Percentiles rank a stretch among this genome's conserved stretches.
Evolutionary conservation across 305 asterid genomes (phyloP).

Genomic region (Fraxinus angustifolia): DNA sequence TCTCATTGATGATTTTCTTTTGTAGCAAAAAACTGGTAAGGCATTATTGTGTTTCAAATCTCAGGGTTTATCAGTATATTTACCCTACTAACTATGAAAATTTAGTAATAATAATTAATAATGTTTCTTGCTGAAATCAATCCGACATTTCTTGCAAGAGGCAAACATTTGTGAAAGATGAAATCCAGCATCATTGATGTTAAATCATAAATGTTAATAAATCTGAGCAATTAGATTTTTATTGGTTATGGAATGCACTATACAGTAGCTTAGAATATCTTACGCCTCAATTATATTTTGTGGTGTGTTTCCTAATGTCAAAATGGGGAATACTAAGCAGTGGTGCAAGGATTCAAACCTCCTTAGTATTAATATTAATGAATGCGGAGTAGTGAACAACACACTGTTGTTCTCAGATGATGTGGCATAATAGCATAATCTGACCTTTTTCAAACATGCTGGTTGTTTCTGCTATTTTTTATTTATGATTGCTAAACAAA

Average conservation of each 20-base stretch:
- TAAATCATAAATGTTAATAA: neutral
- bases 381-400: neutral
- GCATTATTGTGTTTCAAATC: neutral
- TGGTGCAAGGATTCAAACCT: neutral
- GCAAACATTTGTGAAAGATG: neutral
- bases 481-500: constrained; percentile 20
- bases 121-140: neutral
- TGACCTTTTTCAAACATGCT: constrained; percentile 13
- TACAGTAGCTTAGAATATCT: neutral
- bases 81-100: neutral
- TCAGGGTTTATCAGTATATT: no score
- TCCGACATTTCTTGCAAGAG: neutral
- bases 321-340: neutral
- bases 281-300: neutral
- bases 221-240: neutral
- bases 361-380: neutral
- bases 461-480: constrained; percentile 17
- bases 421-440: neutral
- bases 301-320: neutral
- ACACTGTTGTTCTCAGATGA: neutral
- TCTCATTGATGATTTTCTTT: neutral
- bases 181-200: neutral
- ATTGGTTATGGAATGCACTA: neutral
- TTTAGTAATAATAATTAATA: neutral
- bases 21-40: neutral